A percentile compares a stretch with the other conserved stretches of the same genome.
Conservation (phyloP, 805 yeast genomes). For the Yarrowia sp. region DNA sequence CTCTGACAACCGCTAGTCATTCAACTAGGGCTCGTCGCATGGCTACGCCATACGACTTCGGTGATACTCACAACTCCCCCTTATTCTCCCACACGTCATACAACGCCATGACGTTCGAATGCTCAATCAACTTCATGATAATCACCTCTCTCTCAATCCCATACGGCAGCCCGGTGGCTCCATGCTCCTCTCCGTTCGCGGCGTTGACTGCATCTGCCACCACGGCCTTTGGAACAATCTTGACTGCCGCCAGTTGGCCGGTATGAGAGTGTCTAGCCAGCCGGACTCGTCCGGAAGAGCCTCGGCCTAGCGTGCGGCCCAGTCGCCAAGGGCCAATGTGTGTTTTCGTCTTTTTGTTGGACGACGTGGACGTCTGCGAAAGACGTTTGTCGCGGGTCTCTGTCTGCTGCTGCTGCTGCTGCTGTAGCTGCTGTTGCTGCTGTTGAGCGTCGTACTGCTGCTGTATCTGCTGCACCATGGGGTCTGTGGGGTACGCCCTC, state of each 20-base stretch:
- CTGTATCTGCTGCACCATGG: slow-evolving; percentile 4
- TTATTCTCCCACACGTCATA: slow-evolving; percentile 98
- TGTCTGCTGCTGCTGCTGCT: slow-evolving; percentile 21
- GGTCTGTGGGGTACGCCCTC: slow-evolving; percentile 10
- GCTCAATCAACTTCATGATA: slow-evolving; percentile 92
- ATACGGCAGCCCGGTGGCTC: slow-evolving; percentile 72
- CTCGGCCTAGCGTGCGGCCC: slow-evolving; percentile 91
- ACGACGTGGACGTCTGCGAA: slow-evolving; percentile 44
- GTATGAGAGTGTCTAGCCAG: slow-evolving; percentile 82
- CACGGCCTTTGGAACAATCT: slow-evolving; percentile 85
- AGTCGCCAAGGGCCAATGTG: slow-evolving; percentile 95
- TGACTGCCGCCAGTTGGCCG: slow-evolving; percentile 92
- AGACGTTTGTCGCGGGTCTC: slow-evolving; percentile 41
- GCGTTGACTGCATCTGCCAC: slow-evolving; percentile 42
- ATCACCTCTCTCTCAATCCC: slow-evolving; percentile 97
- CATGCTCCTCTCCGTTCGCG: slow-evolving; percentile 39
- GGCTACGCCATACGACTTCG: neutral
- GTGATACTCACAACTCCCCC: slow-evolving; percentile 61
- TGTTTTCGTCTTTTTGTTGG: slow-evolving; percentile 49
- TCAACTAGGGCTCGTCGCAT: too few relatives aligned
- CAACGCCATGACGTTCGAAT: slow-evolving; percentile 87
- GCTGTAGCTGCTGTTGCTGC: neutral
- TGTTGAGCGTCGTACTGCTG: slow-evolving; percentile 14
- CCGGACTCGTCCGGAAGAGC: slow-evolving; percentile 94
- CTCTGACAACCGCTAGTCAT: too few relatives aligned